These are phyloP conservation scores for Yamadazyma phyllophila DNA, from an alignment of 805 yeast species.

Conservation along the genomic window DNA sequence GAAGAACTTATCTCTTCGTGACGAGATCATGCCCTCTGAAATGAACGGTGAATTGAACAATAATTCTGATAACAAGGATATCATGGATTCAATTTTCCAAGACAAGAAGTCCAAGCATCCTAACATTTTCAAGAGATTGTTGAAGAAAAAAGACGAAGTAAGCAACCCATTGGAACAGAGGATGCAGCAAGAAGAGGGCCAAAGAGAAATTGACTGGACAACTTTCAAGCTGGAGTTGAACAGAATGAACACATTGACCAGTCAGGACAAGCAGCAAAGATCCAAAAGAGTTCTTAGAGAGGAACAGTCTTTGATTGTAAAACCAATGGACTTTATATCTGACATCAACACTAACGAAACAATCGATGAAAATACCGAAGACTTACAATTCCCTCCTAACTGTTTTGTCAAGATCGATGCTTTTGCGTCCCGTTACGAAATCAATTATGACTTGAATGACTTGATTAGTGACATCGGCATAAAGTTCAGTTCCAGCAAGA, in stretches of 20 bases:
- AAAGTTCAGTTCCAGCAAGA: conserved; percentile 36
- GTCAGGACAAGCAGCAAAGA: conserved; percentile 67
- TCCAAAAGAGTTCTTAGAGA: conserved; percentile 52
- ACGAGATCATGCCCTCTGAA: conserved; percentile 15
- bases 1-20: conserved; percentile 21
- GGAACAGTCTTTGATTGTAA: conserved; percentile 37
- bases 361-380: conserved; percentile 16
- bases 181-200: conserved; percentile 22
- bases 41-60: conserved; percentile 10
- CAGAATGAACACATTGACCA: conserved; percentile 67
- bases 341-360: conserved; percentile 43
- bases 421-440: conserved; percentile 30
- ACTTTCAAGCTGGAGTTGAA: conserved; percentile 55
- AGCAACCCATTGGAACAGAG: conserved; percentile 32
- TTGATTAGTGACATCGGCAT: conserved; percentile 40
- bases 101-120: conserved; percentile 44
- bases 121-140: conserved; percentile 44
- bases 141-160: conserved; percentile 26
- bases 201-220: conserved; percentile 37
- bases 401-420: conserved; percentile 27
- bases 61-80: conserved; percentile 17
- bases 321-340: conserved; percentile 42
- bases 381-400: conserved; percentile 16
- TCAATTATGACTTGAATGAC: conserved; percentile 36
- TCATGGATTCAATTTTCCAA: conserved; percentile 43